Conservation (phyloP, 495 filamentous ascomycete species). For the Gamarada debralockiae region DNA sequence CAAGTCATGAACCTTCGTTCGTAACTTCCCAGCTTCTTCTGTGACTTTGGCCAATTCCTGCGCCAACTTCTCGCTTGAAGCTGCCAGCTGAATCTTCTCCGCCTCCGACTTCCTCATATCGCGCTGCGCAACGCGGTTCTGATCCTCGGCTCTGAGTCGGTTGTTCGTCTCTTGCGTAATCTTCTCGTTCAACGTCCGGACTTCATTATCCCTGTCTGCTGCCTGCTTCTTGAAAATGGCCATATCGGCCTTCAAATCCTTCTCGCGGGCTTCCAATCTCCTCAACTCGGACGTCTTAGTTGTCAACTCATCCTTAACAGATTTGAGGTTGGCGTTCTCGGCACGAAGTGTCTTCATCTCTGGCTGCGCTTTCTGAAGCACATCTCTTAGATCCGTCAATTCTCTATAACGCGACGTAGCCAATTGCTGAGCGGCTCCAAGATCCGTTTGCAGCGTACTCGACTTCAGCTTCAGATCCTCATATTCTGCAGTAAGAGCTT, state of each 20-base stretch:
- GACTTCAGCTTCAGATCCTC: constrained; percentile 70
- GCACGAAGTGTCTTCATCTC: constrained; percentile 72
- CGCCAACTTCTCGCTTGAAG: constrained; percentile 61
- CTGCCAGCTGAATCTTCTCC: constrained; percentile 71
- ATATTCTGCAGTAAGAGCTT: constrained; percentile 63
- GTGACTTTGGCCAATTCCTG: constrained; percentile 66
- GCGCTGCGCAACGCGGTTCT: constrained; percentile 61
- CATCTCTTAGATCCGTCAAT: constrained; percentile 69
- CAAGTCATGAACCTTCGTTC: constrained; percentile 59
- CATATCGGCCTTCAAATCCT: constrained; percentile 73
- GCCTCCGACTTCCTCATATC: constrained; percentile 71
- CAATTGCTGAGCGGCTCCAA: constrained; percentile 80
- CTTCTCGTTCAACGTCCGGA: constrained; percentile 71
- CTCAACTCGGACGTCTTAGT: constrained; percentile 66
- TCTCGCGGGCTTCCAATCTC: constrained; percentile 72
- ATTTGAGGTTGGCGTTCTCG: constrained; percentile 70
- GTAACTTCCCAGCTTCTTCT: constrained; percentile 62
- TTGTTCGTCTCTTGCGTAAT: constrained; percentile 68
- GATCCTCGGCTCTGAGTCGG: constrained; percentile 72
- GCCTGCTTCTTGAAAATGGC: constrained; percentile 62
- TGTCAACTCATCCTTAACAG: constrained; percentile 65
- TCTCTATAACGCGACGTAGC: constrained; percentile 86
- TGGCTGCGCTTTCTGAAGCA: constrained; percentile 79
- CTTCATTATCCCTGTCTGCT: constrained; percentile 69
- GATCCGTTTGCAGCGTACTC: constrained; percentile 71